phyloP scores from a whole-genome alignment of 2,329 filamentous ascomycete species.

The Cercospora janseana region DNA sequence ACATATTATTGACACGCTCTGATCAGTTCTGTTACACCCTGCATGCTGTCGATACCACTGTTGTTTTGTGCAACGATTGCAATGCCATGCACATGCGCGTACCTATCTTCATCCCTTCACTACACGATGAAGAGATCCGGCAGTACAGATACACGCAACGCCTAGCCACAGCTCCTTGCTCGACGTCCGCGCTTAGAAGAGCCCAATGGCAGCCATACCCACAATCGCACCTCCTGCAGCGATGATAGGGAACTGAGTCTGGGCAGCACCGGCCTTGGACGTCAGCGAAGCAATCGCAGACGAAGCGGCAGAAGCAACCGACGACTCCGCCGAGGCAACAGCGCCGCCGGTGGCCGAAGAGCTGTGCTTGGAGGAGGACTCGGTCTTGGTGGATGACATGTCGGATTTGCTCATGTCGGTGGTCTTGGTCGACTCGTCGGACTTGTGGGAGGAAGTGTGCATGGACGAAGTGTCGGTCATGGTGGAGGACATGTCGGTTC shows the following conservation, averaged over 20 bases:
- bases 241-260: conserved; percentile 2
- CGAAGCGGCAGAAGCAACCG: not conserved
- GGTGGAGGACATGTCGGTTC: not conserved
- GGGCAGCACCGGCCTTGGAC: not conserved
- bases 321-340: not conserved
- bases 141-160: too few relatives aligned
- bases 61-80: too few relatives aligned
- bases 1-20: too few relatives aligned
- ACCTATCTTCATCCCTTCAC: too few relatives aligned
- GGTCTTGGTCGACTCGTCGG: not conserved
- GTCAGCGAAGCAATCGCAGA: too few relatives aligned
- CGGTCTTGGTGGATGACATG: not conserved
- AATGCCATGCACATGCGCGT: too few relatives aligned
- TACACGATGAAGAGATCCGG: too few relatives aligned
- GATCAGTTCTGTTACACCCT: too few relatives aligned
- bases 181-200: not conserved
- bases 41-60: too few relatives aligned
- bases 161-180: not conserved
- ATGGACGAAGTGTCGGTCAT: not conserved
- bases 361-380: not conserved
- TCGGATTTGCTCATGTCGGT: not conserved
- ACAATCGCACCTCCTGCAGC: conserved; percentile 5
- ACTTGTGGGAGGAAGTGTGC: not conserved
- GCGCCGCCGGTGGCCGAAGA: not conserved
- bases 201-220: conserved; percentile 8